Percentiles rank a stretch among this genome's conserved stretches.
Evolutionary conservation across 768 basidiomycete genomes (phyloP).

Genomic region (Melanogaster broomeanus): DNA sequence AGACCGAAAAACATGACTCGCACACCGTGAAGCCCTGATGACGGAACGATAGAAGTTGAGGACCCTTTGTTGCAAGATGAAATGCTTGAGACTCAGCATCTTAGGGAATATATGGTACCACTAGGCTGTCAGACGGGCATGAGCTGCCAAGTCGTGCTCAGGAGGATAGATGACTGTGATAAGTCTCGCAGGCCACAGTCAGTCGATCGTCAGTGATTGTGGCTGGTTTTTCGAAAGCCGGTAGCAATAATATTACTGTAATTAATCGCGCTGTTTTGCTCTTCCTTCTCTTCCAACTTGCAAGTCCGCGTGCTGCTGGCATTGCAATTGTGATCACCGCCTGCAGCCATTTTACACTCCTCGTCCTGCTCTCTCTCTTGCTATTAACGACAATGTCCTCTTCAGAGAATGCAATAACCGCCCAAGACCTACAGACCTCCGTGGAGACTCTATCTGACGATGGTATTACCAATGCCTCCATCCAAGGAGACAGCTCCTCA

Average conservation of each 20-base stretch:
- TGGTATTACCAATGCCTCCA: constrained; percentile 34
- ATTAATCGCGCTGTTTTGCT: constrained; percentile 16
- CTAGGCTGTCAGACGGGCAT: neutral
- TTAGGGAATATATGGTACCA: too few relatives aligned
- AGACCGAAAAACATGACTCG: constrained; percentile 8
- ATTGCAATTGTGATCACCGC: constrained; percentile 7
- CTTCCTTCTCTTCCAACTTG: too few relatives aligned
- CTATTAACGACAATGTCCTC: constrained; percentile 34
- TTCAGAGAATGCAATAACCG: constrained; percentile 18
- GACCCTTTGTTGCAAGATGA: constrained; percentile 65
- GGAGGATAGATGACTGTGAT: too few relatives aligned
- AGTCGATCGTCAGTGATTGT: too few relatives aligned
- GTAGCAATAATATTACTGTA: neutral
- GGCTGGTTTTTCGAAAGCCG: constrained; percentile 7
- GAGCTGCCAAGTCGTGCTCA: too few relatives aligned
- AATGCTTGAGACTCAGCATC: constrained; percentile 65
- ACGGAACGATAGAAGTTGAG: constrained; percentile 64
- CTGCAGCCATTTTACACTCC: neutral
- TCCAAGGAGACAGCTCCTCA: constrained; percentile 19
- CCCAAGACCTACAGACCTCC: constrained; percentile 2
- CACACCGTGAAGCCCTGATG: constrained; percentile 72
- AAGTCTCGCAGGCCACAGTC: too few relatives aligned
- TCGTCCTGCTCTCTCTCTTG: constrained; percentile 7
- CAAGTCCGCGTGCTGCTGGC: constrained; percentile 13
- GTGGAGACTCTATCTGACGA: constrained; percentile 33